Percentiles rank a stretch among this genome's conserved stretches.
Evolutionary conservation across 345 rosid genomes (phyloP).

Genomic region (Ailanthus altissimus): DNA sequence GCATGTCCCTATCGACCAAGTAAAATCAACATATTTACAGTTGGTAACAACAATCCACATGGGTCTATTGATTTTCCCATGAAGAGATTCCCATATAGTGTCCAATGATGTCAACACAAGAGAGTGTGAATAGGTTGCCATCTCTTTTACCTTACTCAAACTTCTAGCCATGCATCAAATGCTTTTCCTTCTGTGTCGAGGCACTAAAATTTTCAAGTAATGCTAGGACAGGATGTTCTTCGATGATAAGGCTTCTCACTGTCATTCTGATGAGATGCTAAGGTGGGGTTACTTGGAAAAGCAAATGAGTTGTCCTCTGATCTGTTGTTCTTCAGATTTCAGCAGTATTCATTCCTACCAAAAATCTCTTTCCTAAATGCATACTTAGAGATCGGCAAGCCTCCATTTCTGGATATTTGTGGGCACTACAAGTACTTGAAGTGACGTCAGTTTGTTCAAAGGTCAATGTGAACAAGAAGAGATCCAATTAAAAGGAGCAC

Average conservation of each 20-base stretch:
- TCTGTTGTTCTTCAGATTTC: conserved; percentile 27
- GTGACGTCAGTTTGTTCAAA: conserved; percentile 1
- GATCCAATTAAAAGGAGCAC: conserved; percentile 18
- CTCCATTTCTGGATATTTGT: conserved; percentile 25
- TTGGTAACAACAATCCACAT: conserved; percentile 37
- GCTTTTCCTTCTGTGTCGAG: conserved; percentile 12
- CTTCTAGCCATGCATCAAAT: conserved; percentile 21
- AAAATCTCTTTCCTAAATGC: conserved; percentile 25
- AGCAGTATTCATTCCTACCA: conserved; percentile 27
- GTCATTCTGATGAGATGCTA: conserved; percentile 25
- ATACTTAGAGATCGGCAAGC: conserved; percentile 29
- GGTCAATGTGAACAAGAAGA: conserved; percentile 24
- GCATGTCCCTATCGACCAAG: conserved; percentile 29
- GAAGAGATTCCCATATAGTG: conserved; percentile 22
- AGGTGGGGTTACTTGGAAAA: conserved; percentile 35
- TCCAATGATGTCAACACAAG: conserved; percentile 21
- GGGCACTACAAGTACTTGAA: conserved; percentile 20
- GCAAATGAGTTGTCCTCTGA: conserved; percentile 42
- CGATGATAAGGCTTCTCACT: conserved; percentile 5
- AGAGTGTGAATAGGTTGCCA: conserved; percentile 16
- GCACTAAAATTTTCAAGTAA: not conserved
- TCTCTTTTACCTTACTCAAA: conserved; percentile 22
- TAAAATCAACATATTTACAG: conserved; percentile 32
- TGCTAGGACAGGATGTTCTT: conserved; percentile 26
- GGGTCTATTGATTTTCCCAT: conserved; percentile 34